Base-by-base conservation (phyloP, 768 basidiomycete species). In the Ramaria rubella region DNA sequence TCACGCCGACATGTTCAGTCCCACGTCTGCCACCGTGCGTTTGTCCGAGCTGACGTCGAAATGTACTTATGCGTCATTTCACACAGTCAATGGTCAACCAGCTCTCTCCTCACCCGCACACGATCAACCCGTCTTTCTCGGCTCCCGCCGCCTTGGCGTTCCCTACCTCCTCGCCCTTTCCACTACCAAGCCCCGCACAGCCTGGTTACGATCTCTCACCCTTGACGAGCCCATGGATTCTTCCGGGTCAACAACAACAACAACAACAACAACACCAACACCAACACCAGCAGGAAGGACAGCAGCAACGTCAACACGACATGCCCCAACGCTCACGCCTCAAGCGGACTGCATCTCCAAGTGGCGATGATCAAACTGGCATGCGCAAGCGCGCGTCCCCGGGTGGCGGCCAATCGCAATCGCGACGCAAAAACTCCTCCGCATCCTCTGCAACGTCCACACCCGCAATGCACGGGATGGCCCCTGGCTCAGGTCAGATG, bases 171-270 rank as follows among this genome's bases (percentile, higher is more conserved):
- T 75, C 62, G 60, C 73, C 70, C 34, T 65, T 66, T 36, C 64
- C 71, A 1, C 68, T 77, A 12, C 70, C 75, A 2, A 76, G 76
- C 17, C 73, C 77, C 0, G 69, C 73, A 21, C 82, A 87, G 55
- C 68, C 86, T 26, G 87, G 85, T 57, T 76, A 84, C 57, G 85
- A 91, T 59, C 81, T 91, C 48, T 88, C 87, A 1, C 88, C 89
- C 0, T 72, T 91, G 21, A 87, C 87, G 0, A 90, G 87, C 61
- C 88, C 88, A 1, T 90, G 88, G 86, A 75, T 91, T 0, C 85
- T 82, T 4, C 79, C 87, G 9, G 40, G 19, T 42, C 27, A 24
- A 4, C 12, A 23, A 15, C 40, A 23, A 8, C 54, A 27, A 17
- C 67, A 59, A 34, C 40, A 49, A 17, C 65, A 71, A 57, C 60